Evolutionary conservation across 1,284 basidiomycete genomes (phyloP).

Genomic region (Grifola frondosa): DNA sequence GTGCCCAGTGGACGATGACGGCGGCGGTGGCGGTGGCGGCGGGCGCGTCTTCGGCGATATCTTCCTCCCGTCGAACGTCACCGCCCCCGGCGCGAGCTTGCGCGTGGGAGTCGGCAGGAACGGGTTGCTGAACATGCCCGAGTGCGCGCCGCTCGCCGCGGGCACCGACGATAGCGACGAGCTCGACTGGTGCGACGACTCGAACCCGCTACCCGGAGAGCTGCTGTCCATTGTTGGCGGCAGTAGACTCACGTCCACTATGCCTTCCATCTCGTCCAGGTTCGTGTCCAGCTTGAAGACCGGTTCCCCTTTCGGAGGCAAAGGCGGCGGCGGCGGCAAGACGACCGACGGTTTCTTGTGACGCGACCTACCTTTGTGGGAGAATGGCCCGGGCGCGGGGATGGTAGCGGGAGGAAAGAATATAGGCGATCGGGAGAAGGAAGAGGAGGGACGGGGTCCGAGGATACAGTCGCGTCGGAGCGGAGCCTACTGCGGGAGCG

Average conservation of each 20-base stretch:
- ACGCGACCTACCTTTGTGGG: constrained; percentile 20
- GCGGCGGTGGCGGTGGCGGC: constrained; percentile 4
- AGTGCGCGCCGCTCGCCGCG: constrained; percentile 23
- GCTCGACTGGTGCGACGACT: constrained; percentile 25
- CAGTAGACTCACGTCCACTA: constrained; percentile 57
- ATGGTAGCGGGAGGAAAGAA: constrained; percentile 33
- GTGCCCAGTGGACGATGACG: too few species aligned
- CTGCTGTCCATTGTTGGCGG: constrained; percentile 31
- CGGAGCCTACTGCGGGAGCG: constrained; percentile 33
- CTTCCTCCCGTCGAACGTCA: constrained; percentile 34
- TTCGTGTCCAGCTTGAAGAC: constrained; percentile 71
- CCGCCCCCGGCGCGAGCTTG: constrained; percentile 17
- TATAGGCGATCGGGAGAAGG: constrained; percentile 24
- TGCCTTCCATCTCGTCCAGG: constrained; percentile 81
- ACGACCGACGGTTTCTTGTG: constrained; percentile 27
- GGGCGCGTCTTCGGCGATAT: constrained; percentile 51
- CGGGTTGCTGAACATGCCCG: constrained; percentile 28
- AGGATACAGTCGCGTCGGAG: constrained; percentile 19
- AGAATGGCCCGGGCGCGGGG: constrained; percentile 35
- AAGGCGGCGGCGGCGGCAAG: constrained; percentile 11
- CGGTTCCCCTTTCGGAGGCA: constrained; percentile 19
- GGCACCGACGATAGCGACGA: constrained; percentile 27
- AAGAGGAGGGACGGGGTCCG: constrained; percentile 19
- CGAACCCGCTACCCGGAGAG: constrained; percentile 41
- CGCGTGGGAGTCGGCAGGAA: constrained; percentile 29